phyloP scores from a whole-genome alignment of 495 filamentous ascomycete genomes.

The Bacidia rubella region DNA sequence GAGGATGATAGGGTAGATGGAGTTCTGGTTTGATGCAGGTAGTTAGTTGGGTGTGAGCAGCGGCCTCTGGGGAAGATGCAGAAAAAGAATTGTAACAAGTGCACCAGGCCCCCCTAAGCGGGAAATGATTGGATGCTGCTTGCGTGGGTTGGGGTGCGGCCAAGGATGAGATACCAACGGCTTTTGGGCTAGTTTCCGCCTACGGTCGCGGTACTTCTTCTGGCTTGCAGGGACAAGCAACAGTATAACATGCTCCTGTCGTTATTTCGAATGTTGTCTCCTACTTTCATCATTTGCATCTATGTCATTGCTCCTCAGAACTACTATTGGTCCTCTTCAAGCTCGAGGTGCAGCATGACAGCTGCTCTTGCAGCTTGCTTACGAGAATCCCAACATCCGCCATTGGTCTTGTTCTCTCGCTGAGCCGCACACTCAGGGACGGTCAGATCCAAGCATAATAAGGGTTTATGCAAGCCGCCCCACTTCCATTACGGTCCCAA shows the following conservation, averaged over 20 bases:
- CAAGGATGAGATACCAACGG: neutral
- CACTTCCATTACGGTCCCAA: too few relatives aligned
- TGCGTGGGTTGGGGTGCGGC: neutral
- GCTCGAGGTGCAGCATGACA: neutral
- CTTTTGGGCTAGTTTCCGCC: neutral
- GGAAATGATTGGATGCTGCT: neutral
- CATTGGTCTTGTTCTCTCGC: too few relatives aligned
- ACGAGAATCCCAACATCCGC: too few relatives aligned
- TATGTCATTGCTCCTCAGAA: neutral
- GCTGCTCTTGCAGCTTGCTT: neutral
- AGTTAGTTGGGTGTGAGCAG: neutral
- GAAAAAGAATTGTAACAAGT: constrained; percentile 5
- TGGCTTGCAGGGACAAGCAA: neutral
- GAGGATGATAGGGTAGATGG: neutral
- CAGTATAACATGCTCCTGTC: neutral
- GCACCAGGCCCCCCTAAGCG: neutral
- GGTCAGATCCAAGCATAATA: neutral
- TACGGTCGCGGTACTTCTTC: neutral
- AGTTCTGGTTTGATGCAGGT: neutral
- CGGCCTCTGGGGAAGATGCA: neutral
- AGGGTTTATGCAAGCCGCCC: neutral
- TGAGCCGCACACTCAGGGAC: neutral
- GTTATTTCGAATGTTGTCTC: neutral
- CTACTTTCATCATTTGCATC: neutral
- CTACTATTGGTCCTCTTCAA: neutral